Evolutionary conservation across 371 early-diverging fungal genomes (phyloP), one percentile per base, ranked within the genome.

Genomic region (Actinomucor elegans): DNA sequence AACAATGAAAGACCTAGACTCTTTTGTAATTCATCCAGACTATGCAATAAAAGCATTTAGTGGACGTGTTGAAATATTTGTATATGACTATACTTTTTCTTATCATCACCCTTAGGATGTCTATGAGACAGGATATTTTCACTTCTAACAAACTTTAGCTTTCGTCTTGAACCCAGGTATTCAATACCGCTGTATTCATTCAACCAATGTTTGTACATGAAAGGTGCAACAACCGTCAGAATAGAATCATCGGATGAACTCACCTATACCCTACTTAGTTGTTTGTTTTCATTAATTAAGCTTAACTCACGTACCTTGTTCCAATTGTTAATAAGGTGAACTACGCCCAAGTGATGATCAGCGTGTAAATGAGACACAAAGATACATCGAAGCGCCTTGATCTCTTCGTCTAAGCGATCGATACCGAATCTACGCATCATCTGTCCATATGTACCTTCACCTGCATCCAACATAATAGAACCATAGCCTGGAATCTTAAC

Each of bases 331-430:
- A 95, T 69, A 20, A 98, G 49, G 26, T 81, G 74, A 11, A 90
- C 70, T 8, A 88, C 74, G n/a, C 99, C 99, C 27, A 99, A 73
- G 64, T 98, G 95, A 68, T 99, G 99, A 71, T 99, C 99, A 24
- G 99, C 99, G 73, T 99, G 99, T 67, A 97, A 76, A 74, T 99
- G 99, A 21, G 95, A 95, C 7, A 99, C 80, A 67, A 94, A 96
- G n/a, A 99, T 77, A 15, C 90, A 70, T 45, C 76, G 78, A 29
- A 99, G 49, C 6, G 57, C 46, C n/a, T 58, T 66, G 18, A 85
- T 54, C 20, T 72, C 77, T 14, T 74, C 67, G 23, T 79, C 69
- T 0, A 80, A 20, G 14, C 38, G 31, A 4, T 66, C 67, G 5
- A 29, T 34, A 38, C 79, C 96, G 60, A 93, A 87, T 31, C 80